Conservation (phyloP, 2,329 filamentous ascomycete genomes). For the Scortechinia acanthostroma region DNA sequence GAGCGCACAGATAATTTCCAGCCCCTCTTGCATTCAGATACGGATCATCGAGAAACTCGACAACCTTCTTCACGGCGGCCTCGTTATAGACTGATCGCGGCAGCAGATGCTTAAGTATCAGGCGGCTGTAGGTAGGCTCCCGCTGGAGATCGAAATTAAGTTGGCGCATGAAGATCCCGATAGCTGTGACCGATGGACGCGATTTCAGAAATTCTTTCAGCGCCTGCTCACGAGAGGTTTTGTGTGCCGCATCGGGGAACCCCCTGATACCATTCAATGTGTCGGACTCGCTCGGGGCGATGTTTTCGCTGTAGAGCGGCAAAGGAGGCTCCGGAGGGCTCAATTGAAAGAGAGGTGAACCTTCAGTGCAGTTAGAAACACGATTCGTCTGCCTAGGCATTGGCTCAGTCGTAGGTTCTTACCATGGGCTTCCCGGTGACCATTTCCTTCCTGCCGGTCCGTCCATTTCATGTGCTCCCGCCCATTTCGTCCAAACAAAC, state of each 20-base stretch:
- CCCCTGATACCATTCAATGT: no score
- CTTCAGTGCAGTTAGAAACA: no score
- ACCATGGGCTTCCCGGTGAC: slow-evolving; percentile 7
- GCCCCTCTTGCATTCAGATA: slow-evolving; percentile 3
- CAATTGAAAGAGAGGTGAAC: no score
- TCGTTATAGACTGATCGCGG: slow-evolving; percentile 5
- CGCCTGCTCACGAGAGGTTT: not conserved
- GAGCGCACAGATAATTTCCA: slow-evolving; percentile 3
- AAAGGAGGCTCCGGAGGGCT: not conserved
- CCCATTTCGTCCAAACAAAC: slow-evolving; percentile 28
- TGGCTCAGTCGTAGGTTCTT: no score
- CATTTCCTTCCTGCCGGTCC: slow-evolving; percentile 9
- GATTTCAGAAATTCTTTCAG: not conserved
- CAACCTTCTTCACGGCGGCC: not conserved
- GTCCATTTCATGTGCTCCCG: slow-evolving; percentile 16
- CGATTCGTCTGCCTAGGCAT: no score
- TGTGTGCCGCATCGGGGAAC: no score
- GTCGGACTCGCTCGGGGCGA: no score
- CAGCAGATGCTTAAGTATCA: slow-evolving; percentile 21
- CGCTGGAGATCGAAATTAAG: slow-evolving; percentile 18
- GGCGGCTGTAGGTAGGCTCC: slow-evolving; percentile 21
- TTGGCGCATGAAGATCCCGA: not conserved
- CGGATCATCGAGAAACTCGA: slow-evolving; percentile 5
- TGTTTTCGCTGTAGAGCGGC: not conserved
- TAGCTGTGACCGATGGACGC: not conserved